These are phyloP conservation scores for Eucalyptus melliodora DNA, from an alignment of 345 rosid species.

Conservation along the genomic window DNA sequence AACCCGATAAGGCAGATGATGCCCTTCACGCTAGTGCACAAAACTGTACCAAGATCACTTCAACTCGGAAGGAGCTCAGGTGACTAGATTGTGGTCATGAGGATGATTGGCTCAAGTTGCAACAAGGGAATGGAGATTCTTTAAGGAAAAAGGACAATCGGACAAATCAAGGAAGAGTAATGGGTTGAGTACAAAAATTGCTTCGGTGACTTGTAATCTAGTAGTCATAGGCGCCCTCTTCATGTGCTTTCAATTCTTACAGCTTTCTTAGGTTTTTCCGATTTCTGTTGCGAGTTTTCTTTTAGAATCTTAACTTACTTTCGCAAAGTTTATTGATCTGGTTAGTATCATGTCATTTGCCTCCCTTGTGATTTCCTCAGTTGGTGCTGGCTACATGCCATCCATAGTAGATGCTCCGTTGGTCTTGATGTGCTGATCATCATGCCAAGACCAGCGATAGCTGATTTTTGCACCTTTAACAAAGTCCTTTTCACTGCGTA, in stretches of 20 bases:
- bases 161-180: too few relatives aligned
- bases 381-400: not conserved
- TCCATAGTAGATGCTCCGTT: not conserved
- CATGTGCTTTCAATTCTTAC: too few relatives aligned
- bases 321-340: not conserved
- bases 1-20: not conserved
- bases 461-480: not conserved
- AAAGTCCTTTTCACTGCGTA: accelerated
- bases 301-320: not conserved
- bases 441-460: too few relatives aligned
- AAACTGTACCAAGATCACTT: not conserved
- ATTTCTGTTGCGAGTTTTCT: too few relatives aligned
- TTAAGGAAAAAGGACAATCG: too few relatives aligned
- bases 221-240: too few relatives aligned
- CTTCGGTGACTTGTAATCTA: too few relatives aligned
- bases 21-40: not conserved
- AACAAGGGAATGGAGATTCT: too few relatives aligned
- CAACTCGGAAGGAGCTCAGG: not conserved
- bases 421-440: not conserved
- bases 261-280: too few relatives aligned
- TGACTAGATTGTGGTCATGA: not conserved
- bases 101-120: too few relatives aligned
- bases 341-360: not conserved
- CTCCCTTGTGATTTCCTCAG: not conserved
- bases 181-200: too few relatives aligned